Evolutionary conservation across 2,329 filamentous ascomycete genomes (phyloP).

Genomic region (Ramularia endophylla): DNA sequence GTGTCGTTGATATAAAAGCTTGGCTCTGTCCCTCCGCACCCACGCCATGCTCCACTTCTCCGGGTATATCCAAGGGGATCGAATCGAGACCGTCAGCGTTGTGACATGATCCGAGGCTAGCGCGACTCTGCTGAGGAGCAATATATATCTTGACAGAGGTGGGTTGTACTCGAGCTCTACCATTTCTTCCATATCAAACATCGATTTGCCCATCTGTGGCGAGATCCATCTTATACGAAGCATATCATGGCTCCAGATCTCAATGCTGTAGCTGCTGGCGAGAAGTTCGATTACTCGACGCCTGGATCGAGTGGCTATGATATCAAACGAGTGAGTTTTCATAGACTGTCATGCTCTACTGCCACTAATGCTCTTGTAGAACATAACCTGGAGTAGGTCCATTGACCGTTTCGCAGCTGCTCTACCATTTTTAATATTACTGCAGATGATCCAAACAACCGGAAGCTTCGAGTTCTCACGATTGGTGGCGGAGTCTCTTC

Average conservation of each 20-base stretch:
- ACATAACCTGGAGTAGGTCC: conserved; percentile 30
- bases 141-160: too few relatives aligned
- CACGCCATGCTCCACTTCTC: neutral
- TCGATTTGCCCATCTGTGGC: too few relatives aligned
- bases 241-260: conserved; percentile 38
- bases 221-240: neutral
- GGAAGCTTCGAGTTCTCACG: conserved; percentile 42
- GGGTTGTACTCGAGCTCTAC: too few relatives aligned
- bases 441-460: conserved; percentile 34
- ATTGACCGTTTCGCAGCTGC: neutral
- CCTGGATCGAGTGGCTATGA: conserved; percentile 39
- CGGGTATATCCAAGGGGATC: neutral
- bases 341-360: neutral
- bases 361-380: neutral
- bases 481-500: conserved; percentile 46
- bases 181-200: too few relatives aligned
- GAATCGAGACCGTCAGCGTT: neutral
- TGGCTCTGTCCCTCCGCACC: neutral
- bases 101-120: conserved; percentile 3
- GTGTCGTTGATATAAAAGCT: too few relatives aligned
- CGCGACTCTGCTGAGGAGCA: too few relatives aligned
- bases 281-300: conserved; percentile 38
- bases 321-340: conserved; percentile 24
- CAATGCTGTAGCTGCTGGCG: conserved; percentile 32
- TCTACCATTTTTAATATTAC: neutral